These are phyloP conservation scores for Cymodocea nodosa DNA, from an alignment of 116 monocot species.

Conservation along the genomic window DNA sequence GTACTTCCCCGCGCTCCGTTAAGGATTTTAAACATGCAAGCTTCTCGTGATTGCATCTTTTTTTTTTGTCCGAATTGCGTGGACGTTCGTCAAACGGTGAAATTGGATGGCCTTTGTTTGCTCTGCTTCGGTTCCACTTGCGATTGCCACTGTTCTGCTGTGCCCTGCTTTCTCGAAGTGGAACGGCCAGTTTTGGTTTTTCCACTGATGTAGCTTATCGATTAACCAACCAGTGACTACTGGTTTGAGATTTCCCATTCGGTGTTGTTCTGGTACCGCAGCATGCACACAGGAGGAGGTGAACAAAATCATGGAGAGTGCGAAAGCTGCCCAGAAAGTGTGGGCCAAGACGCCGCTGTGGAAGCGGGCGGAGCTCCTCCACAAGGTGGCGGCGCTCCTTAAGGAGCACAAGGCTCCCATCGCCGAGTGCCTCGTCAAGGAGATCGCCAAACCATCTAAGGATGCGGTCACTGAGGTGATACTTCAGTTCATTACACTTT, in stretches of 20 bases:
- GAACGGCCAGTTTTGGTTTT: too few species aligned
- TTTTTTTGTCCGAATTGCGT: too few species aligned
- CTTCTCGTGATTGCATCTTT: too few species aligned
- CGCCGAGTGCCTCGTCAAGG: conserved; percentile 90
- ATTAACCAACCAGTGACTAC: neutral
- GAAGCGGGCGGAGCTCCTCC: conserved; percentile 91
- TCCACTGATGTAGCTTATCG: too few species aligned
- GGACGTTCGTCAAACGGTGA: too few species aligned
- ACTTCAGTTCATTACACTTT: too few species aligned
- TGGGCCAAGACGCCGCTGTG: conserved; percentile 96
- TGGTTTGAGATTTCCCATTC: neutral
- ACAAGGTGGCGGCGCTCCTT: conserved; percentile 73
- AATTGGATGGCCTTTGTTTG: too few species aligned
- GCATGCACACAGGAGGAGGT: conserved; percentile 99
- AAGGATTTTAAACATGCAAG: too few species aligned
- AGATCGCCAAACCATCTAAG: conserved; percentile 94
- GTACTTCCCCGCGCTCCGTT: too few species aligned
- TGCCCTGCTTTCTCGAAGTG: too few species aligned
- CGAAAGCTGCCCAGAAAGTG: conserved; percentile 75
- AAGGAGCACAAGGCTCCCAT: conserved; percentile 85
- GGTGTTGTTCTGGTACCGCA: conserved; percentile 10
- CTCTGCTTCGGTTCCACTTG: too few species aligned
- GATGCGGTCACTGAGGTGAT: conserved; percentile 80
- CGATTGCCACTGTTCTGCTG: too few species aligned
- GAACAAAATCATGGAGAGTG: conserved; percentile 71